Conservation (phyloP, 73 alveolate genomes). For the Stentor coeruleus region DNA sequence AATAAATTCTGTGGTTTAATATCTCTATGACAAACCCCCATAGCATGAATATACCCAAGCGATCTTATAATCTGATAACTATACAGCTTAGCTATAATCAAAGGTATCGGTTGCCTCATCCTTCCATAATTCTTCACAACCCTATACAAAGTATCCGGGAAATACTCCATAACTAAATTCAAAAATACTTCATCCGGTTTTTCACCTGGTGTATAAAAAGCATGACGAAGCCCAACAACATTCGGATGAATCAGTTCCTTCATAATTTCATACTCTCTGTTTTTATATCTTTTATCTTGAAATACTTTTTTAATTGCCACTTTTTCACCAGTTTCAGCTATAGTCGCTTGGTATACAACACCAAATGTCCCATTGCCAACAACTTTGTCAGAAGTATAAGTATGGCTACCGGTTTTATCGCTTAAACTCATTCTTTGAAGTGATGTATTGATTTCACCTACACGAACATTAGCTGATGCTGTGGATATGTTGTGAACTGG, state of each 20-base stretch:
- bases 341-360: slow-evolving; percentile 68
- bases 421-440: no score
- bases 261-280: slow-evolving; percentile 85
- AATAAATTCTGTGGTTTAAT: slow-evolving; percentile 68
- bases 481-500: no score
- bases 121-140: slow-evolving; percentile 81
- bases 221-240: slow-evolving; percentile 76
- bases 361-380: slow-evolving; percentile 86
- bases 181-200: slow-evolving; percentile 63
- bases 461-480: no score
- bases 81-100: slow-evolving; percentile 80
- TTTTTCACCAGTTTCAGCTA: slow-evolving; percentile 76
- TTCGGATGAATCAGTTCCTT: slow-evolving; percentile 88
- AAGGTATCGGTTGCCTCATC: slow-evolving; percentile 79
- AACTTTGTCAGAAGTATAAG: slow-evolving; percentile 78
- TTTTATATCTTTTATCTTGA: slow-evolving; percentile 85
- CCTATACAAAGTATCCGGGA: slow-evolving; percentile 67
- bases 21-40: slow-evolving; percentile 82
- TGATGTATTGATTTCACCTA: no score
- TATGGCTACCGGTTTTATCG: slow-evolving; percentile 31
- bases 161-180: slow-evolving; percentile 70
- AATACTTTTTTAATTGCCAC: slow-evolving; percentile 89
- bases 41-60: no score
- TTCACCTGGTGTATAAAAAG: slow-evolving; percentile 85
- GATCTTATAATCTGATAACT: slow-evolving; percentile 76